Evolutionary conservation across 352 stramenopile genomes (phyloP), one percentile per base, ranked within the genome.

Genomic region (Pythium vanterpoolii): DNA sequence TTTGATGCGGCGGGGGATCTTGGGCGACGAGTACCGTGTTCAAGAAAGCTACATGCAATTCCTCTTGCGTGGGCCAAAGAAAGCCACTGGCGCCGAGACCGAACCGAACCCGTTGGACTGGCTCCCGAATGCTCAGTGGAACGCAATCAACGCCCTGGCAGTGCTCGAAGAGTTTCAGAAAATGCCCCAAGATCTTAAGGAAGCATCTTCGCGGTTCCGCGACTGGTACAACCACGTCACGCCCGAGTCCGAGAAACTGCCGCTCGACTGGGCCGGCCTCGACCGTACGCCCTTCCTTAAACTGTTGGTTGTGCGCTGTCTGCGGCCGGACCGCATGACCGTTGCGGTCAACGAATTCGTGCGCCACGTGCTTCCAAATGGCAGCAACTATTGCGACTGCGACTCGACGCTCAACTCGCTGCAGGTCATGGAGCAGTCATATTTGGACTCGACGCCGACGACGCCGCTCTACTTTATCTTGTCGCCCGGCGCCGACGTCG

Each of bases 401-500:
- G 75, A 96, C 38, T 71, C 83, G 0, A 96, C 97, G 28, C 82
- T 99, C 38, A 98, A 98, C 66, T 97, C 87, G 56, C 96, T 97
- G 62, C 77, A 96, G 19, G 89, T 99, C 27, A 72, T 99, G 23
- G 79, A 98, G 16, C 90, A 94, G 46, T 89, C 87, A 3, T 97
- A 98, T 49, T 68, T 74, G 23, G 96, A 99, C 54, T 97, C 85
- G 10, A 98, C 90, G 21, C 89, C 96, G 16, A 94, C 74, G 64
- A 98, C 95, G 21, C 96, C 96, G 18, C 96, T 99, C 62, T 99
- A 98, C 68, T 99, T 99, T 60, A 97, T 99, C 51, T 70, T 99
- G 40, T 98, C 90, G 38, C 94, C 95, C 4, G 96, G 95, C 18
- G 96, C 95, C 0, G 97, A 99, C 70, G 95, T 99, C 1, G 93